Evolutionary conservation across 1,139 yeast genomes (phyloP), one percentile per base, ranked within the genome.

Genomic region (Geotrichum restrictum): DNA sequence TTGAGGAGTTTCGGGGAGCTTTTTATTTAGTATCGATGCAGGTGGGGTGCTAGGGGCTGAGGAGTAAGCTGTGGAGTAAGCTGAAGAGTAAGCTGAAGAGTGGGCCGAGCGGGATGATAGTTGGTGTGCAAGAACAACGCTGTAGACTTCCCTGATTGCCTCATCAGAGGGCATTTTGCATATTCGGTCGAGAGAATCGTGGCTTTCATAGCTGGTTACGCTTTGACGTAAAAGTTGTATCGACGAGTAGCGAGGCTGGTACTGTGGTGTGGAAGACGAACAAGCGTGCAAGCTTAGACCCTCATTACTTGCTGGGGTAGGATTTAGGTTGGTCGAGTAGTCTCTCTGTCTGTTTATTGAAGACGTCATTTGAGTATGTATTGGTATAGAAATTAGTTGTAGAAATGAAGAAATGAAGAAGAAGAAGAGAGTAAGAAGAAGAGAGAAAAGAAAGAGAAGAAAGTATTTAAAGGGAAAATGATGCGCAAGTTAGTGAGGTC

Each of bases 161-260:
- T 45, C 49, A 6, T 33, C 19, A 10, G 32, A 19, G n/a, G 36
- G 11, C 33, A 45, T 31, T 3, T 36, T 22, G 37, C 39, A 29
- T 10, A 45, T 45, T 18, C 49, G 34, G 42, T 45, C 43, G 43
- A 45, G 49, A 8, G 49, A 45, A 42, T 45, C 49, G 43, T 37
- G 49, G 22, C 19, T 14, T 2, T 41, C 45, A 22, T 27, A n/a
- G 34, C 45, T 29, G 16, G 34, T 14, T 18, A 10, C 18, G 27
- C 34, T 29, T 19, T 29, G 24, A 29, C 36, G 45, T 14, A 41
- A 33, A 1, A 22, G 44, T 22, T 41, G 45, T 8, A 41, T n/a
- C 7, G 45, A 14, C 5, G 45, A 41, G 13, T 7, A 16, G 13
- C 19, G 22, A 16, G 40, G 19, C 18, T 37, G 40, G 24, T 37